Percentiles rank a stretch among this genome's conserved stretches.
Evolutionary conservation across 352 stramenopile genomes (phyloP).

Genomic region (Blastocystis sp.): DNA sequence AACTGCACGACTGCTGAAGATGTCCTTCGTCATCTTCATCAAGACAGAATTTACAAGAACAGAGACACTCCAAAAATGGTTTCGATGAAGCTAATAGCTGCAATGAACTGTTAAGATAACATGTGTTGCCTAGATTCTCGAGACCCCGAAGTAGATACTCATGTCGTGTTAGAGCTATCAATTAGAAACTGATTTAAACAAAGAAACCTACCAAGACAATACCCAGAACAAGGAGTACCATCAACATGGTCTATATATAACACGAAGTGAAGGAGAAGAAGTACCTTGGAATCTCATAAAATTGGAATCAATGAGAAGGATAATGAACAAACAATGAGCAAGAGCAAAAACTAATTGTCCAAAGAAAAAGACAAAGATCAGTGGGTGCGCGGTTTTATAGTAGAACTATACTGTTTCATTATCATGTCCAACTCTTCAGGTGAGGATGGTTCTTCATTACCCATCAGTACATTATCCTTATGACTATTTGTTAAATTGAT

Average conservation of each 20-base stretch:
- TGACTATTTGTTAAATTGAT: background rate
- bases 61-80: slow-evolving; percentile 30
- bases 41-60: slow-evolving; percentile 7
- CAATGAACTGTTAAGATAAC: slow-evolving; percentile 70
- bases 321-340: slow-evolving; percentile 1
- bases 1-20: background rate
- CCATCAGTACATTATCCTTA: slow-evolving; percentile 59
- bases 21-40: background rate
- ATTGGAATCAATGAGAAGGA: background rate
- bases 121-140: slow-evolving; percentile 71
- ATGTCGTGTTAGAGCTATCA: slow-evolving; percentile 5
- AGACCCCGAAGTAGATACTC: slow-evolving; percentile 64
- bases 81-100: slow-evolving; percentile 53
- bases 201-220: slow-evolving; percentile 6
- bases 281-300: background rate
- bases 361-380: background rate
- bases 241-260: slow-evolving; percentile 5
- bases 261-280: background rate
- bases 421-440: slow-evolving; percentile 36
- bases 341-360: background rate
- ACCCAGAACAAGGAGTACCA: slow-evolving; percentile 14
- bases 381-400: slow-evolving; percentile 15
- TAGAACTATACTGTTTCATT: slow-evolving; percentile 61
- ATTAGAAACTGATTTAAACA: background rate
- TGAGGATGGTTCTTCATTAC: slow-evolving; percentile 20